Evolutionary conservation across 257 asterid species (phyloP).

Genomic region (Craterostigma plantagineum): DNA sequence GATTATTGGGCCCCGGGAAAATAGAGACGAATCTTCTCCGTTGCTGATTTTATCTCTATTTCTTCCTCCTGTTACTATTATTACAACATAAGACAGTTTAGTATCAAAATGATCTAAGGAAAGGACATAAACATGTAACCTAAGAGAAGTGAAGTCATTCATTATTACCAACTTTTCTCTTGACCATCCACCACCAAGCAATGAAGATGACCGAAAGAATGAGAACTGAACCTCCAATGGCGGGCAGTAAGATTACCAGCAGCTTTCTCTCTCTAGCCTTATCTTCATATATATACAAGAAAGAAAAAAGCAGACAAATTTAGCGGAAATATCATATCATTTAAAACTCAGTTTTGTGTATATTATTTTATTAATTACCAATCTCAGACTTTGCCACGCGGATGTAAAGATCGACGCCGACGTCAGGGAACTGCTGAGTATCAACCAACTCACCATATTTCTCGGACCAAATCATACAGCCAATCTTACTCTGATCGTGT

Average conservation of each 20-base stretch:
- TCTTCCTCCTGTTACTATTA: conserved; percentile 1
- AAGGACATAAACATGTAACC: neutral
- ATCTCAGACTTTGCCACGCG: conserved; percentile 26
- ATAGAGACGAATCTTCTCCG: neutral
- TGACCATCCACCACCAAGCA: conserved; percentile 8
- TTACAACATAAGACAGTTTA: no score
- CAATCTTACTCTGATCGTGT: conserved; percentile 12
- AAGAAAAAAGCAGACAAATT: no score
- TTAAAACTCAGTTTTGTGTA: no score
- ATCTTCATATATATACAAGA: conserved; percentile 7
- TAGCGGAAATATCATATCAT: neutral
- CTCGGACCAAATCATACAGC: conserved; percentile 38
- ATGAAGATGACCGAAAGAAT: neutral
- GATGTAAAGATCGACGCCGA: conserved; percentile 28
- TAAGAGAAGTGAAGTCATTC: neutral
- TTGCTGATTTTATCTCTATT: neutral
- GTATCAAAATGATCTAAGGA: no score
- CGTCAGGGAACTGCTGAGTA: conserved; percentile 17
- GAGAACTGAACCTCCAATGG: neutral
- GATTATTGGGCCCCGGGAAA: neutral
- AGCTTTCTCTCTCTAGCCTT: conserved; percentile 2
- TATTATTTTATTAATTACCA: no score
- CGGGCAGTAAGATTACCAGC: conserved; percentile 7
- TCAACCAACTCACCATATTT: conserved; percentile 19
- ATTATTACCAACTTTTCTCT: conserved; percentile 6